phyloP scores from a whole-genome alignment of 2,329 filamentous ascomycete genomes.

The Trematosphaeria pertusa region DNA sequence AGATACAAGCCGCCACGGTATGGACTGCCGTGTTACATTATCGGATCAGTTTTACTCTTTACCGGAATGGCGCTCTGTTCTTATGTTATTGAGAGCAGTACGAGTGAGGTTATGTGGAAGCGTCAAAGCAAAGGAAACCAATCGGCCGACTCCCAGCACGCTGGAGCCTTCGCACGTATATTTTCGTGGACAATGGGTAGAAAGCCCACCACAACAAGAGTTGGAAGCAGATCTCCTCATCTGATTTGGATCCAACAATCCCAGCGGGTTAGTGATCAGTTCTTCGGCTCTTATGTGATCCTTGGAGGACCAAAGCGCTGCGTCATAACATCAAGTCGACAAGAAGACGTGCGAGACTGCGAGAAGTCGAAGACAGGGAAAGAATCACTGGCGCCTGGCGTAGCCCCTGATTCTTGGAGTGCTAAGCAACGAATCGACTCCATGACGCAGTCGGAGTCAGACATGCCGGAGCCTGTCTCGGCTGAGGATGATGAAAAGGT shows the following conservation, averaged over 20 bases:
- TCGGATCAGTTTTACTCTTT: not conserved
- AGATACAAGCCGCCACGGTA: not conserved
- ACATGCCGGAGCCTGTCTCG: not conserved
- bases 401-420: not conserved
- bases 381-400: not conserved
- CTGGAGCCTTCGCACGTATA: not conserved
- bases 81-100: not conserved
- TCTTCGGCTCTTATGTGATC: conserved; percentile 10
- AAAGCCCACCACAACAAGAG: not conserved
- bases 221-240: not conserved
- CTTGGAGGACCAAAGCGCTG: conserved; percentile 7
- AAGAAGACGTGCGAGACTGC: not conserved
- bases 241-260: conserved; percentile 13
- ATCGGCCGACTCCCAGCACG: not conserved
- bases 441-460: not conserved
- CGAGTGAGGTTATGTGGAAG: not conserved
- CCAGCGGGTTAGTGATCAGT: conserved; percentile 13
- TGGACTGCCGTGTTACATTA: not conserved
- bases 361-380: not conserved
- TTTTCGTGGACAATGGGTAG: not conserved
- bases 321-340: conserved; percentile 9
- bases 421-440: not conserved
- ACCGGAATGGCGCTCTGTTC: conserved; percentile 1
- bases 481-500: not conserved
- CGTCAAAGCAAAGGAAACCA: not conserved